Base-by-base conservation (phyloP, 257 asterid species). In the Misopates orontium region DNA sequence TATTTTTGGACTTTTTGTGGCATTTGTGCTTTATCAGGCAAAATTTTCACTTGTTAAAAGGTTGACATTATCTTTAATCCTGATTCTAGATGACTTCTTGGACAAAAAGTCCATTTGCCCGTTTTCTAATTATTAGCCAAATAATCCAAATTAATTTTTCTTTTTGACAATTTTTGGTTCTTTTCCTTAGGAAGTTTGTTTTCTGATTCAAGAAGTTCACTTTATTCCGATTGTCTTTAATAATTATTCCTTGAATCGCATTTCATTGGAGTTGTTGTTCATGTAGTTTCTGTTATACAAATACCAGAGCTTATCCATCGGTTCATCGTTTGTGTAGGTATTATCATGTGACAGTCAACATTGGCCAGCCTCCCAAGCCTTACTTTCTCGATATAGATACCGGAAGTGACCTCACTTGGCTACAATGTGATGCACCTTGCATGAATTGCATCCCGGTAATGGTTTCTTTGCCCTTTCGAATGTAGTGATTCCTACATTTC, bases 351-450 rank as follows among this genome's bases (percentile, higher is more conserved):
- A 73, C 95, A 10, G 45, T 90, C 53, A 65, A 31, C 58, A 56
- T 93, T 5, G 99, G 99, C 63, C 77, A 64, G 20, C 95, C 95
- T 66, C 80, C 96, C 17, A 59, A 59, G 13, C 64, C 64, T 39
- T 59, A 59, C 64, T 59, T 36, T 80, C 84, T 93, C 18, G 99
- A 93, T 76, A 80, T 90, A 0, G 97, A 93, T 60, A 90, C 97
- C 6, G 99, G 97, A 48, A 93, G 99, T 73, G 99, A 90, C 57
- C 93, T 93, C 42, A 87, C 99, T 12, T 93, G 99, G 99, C 90
- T 90, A 51, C 97, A 86, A 47, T 93, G 99, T 72, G 95, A 93
- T 61, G 96, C 92, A 45, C 99, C 97, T 61, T 93, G 97, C 71
- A 42, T 67, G 14, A 84, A 85, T 77, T 92, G 98, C 80, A 69